Percentiles rank a stretch among this genome's conserved stretches.
phyloP scores from a whole-genome alignment of 2,329 filamentous ascomycete genomes.

The Penicillium sp. region DNA sequence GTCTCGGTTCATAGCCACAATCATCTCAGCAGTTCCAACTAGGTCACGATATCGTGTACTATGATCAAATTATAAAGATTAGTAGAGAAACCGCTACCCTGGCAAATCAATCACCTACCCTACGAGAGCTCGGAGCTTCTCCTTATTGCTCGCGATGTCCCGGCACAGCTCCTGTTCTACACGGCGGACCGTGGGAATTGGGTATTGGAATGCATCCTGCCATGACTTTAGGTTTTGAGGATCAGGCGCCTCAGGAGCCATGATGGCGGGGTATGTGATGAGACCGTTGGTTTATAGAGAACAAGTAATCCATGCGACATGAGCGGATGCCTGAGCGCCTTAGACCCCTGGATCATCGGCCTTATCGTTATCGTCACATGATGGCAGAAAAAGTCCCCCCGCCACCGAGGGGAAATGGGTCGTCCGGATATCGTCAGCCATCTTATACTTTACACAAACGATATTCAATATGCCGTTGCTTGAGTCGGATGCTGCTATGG shows the following conservation, averaged over 20 bases:
- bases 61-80: constrained; percentile 1
- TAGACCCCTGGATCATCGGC: constrained; percentile 10
- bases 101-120: constrained; percentile 49
- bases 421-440: neutral
- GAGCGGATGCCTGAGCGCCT: constrained; percentile 10
- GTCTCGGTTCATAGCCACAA: constrained; percentile 80
- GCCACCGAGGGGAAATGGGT: constrained; percentile 11
- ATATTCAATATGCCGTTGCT: constrained; percentile 30
- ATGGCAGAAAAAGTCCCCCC: constrained; percentile 24
- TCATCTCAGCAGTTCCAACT: constrained; percentile 88
- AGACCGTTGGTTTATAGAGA: constrained; percentile 6
- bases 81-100: constrained; percentile 6
- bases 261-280: constrained; percentile 28
- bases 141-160: constrained; percentile 62
- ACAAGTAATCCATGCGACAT: constrained; percentile 9
- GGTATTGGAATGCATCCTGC: constrained; percentile 67
- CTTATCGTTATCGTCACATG: constrained; percentile 24
- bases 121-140: constrained; percentile 64
- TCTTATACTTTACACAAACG: neutral
- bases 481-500: constrained; percentile 20
- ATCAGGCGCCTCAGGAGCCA: constrained; percentile 58
- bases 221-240: constrained; percentile 57
- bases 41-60: constrained; percentile 79
- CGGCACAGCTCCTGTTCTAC: constrained; percentile 64
- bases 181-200: constrained; percentile 60